Evolutionary conservation across 1,284 basidiomycete species (phyloP).

Genomic region (Sanguinoderma infundibulare): DNA sequence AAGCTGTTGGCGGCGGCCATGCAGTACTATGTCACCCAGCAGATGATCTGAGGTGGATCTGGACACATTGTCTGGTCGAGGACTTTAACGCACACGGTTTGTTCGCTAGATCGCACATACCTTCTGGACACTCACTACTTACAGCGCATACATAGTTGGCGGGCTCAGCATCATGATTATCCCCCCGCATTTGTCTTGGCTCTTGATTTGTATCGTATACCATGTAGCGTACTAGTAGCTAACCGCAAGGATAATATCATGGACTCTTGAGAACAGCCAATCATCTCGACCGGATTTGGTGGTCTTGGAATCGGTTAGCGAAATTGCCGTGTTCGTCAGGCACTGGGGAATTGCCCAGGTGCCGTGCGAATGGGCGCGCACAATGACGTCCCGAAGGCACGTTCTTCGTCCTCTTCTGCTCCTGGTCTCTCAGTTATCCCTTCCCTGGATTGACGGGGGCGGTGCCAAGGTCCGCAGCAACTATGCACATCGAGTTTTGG

Average conservation of each 20-base stretch:
- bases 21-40: slow-evolving; percentile 55
- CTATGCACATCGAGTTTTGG: no score
- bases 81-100: not conserved
- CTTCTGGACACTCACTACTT: not conserved
- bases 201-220: slow-evolving; percentile 23
- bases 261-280: not conserved
- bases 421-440: no score
- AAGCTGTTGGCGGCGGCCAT: slow-evolving; percentile 54
- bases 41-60: slow-evolving; percentile 30
- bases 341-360: not conserved
- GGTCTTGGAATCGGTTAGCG: not conserved
- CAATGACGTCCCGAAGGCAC: slow-evolving; percentile 1
- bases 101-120: not conserved
- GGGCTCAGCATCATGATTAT: slow-evolving; percentile 7
- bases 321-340: not conserved
- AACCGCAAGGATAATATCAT: not conserved
- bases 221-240: slow-evolving; percentile 19
- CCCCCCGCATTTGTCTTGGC: not conserved
- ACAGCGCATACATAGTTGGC: not conserved
- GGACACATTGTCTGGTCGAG: not conserved
- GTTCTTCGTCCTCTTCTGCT: not conserved
- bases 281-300: no score
- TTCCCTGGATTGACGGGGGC: no score
- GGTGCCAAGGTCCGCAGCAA: no score
- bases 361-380: not conserved